These are phyloP conservation scores for Acanthochlamys bracteata DNA, from an alignment of 106 monocot genomes.

Conservation along the genomic window DNA sequence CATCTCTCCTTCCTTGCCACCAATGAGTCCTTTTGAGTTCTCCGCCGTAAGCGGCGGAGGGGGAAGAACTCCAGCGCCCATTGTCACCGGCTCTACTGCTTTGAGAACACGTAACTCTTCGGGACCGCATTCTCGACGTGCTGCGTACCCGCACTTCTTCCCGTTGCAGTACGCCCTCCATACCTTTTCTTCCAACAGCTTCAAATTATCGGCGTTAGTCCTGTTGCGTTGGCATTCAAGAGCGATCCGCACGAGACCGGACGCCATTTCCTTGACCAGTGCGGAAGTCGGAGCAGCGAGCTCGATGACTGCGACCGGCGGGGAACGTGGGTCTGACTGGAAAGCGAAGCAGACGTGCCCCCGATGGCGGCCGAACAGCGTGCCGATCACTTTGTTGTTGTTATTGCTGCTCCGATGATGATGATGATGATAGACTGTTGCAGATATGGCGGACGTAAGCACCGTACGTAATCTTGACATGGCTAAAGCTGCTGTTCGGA, in stretches of 20 bases:
- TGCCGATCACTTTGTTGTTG: constrained; percentile 29
- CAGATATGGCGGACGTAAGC: not conserved
- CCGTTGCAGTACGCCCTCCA: constrained; percentile 70
- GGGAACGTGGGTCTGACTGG: constrained; percentile 34
- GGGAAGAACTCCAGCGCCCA: constrained; percentile 46
- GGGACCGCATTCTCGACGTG: constrained; percentile 23
- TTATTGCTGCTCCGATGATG: not conserved
- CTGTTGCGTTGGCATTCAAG: constrained; percentile 30
- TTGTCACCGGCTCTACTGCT: constrained; percentile 39
- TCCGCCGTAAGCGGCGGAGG: constrained; percentile 9
- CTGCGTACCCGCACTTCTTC: constrained; percentile 51
- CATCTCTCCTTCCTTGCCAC: constrained; percentile 23
- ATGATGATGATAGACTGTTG: too few relatives aligned
- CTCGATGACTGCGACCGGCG: constrained; percentile 35
- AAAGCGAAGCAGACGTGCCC: constrained; percentile 60
- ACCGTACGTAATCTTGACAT: constrained; percentile 15
- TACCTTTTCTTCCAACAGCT: constrained; percentile 38
- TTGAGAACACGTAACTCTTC: constrained; percentile 24
- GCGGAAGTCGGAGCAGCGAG: constrained; percentile 32
- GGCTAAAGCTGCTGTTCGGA: not conserved
- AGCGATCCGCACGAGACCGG: constrained; percentile 48
- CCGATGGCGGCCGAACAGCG: constrained; percentile 52
- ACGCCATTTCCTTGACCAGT: constrained; percentile 52
- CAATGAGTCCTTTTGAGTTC: constrained; percentile 1
- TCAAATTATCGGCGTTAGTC: constrained; percentile 1